Base-by-base conservation (phyloP, 2,329 filamentous ascomycete genomes). In the Nannizzia gypsea region DNA sequence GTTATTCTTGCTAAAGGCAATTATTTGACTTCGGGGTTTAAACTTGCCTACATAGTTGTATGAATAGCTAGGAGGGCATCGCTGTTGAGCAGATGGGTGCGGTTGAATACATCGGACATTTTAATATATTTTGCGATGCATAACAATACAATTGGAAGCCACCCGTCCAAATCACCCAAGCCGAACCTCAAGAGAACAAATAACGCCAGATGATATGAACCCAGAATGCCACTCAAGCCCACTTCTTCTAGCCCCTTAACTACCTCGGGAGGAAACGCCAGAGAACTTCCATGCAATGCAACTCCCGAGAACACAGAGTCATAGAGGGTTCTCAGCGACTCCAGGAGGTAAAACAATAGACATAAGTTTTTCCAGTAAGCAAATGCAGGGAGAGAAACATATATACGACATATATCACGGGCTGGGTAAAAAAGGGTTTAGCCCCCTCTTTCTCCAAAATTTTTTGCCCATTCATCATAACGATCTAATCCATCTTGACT, bases 401-500 rank as follows among this genome's bases (percentile, higher is more conserved):
- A 31, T 26, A 40, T 40, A 11, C 13, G 52, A 22, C n/a, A 42
- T 20, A 54, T 34, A 34, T n/a, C 17, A 54, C 22, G 11, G 26
- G 24, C 34, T 15, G 3, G 31, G 40, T 13, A 24, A 6, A 54
- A 8, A 9, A 4, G 6, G 50, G 15, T 2, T 38, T 60, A 95
- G 20, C 90, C 90, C 38, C 90, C 92, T 44, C 92, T 78, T 74
- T 99, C 93, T 52, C 93, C 93, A 78, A 93, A 99, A 71, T 95
- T 87, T 70, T 73, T 84, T 2, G 93, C 90, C 93, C 93, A 99
- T 64, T 95, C 87, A 73, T 97, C 93, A 71, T 95, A 96, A 69
- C 90, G 83, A 70, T 89, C 87, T 42, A 99, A 74, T 0, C 93
- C 90, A 58, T 89, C 80, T 70, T 86, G 88, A 69, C 89, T 90